Percentiles rank a stretch among this genome's conserved stretches.
These are phyloP conservation scores for Blepharisma japonicum DNA, from an alignment of 73 alveolate genomes.

Conservation along the genomic window DNA sequence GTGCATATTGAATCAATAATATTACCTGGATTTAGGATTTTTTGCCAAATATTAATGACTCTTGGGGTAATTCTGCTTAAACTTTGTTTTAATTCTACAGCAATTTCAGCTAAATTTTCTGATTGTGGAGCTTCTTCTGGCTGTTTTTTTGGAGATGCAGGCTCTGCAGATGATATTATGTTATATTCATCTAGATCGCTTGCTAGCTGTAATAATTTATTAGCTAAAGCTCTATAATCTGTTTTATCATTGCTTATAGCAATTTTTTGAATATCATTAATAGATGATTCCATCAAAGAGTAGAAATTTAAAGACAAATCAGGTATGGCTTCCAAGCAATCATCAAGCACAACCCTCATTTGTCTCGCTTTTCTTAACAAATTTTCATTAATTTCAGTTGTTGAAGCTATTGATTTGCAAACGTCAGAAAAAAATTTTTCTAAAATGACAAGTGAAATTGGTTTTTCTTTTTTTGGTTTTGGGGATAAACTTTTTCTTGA, in stretches of 20 bases:
- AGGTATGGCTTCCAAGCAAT: not conserved
- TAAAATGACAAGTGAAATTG: not conserved
- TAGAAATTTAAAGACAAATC: conserved; percentile 15
- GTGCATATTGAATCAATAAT: not conserved
- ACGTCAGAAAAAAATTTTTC: conserved; percentile 22
- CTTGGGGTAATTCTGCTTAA: not conserved
- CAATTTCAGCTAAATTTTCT: not conserved
- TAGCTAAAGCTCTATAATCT: too few relatives aligned
- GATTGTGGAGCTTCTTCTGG: too few relatives aligned
- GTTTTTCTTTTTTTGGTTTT: not conserved
- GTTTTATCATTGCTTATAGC: not conserved
- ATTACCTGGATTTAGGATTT: not conserved
- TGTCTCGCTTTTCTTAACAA: not conserved
- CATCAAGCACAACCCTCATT: conserved; percentile 7
- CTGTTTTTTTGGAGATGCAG: too few relatives aligned
- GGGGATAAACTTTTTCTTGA: too few relatives aligned
- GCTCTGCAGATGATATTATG: too few relatives aligned
- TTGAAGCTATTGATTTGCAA: not conserved
- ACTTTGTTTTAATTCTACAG: not conserved
- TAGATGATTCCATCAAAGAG: conserved; percentile 15
- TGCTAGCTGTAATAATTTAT: too few relatives aligned
- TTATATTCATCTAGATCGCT: too few relatives aligned
- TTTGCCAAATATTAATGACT: conserved; percentile 12
- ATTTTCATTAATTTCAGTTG: not conserved
- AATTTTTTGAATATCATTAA: conserved; percentile 18